These are phyloP conservation scores for Coelastrella sp. DNA, from an alignment of 139 green algal genomes.

Conservation along the genomic window DNA sequence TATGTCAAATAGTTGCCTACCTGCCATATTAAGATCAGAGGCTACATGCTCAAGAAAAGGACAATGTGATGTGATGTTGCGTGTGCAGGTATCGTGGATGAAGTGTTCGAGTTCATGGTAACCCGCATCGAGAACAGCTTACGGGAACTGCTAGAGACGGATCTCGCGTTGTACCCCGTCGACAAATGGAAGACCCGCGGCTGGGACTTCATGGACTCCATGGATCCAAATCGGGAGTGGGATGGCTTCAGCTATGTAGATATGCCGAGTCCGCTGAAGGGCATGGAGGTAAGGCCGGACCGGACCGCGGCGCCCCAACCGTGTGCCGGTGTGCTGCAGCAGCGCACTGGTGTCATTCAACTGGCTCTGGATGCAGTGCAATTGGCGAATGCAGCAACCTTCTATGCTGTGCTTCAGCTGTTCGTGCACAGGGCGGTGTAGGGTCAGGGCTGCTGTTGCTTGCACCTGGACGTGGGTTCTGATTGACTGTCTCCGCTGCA, in stretches of 20 bases:
- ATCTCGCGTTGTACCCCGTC: conserved; percentile 59
- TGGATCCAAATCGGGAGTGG: conserved; percentile 65
- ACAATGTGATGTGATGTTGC: too few species aligned
- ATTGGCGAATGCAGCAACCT: too few species aligned
- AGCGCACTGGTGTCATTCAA: too few species aligned
- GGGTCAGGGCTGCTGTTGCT: not conserved
- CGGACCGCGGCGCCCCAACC: too few species aligned
- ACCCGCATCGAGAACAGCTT: conserved; percentile 69
- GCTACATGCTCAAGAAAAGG: too few species aligned
- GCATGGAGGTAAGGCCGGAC: conserved; percentile 46
- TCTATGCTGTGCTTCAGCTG: not conserved
- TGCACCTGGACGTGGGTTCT: too few species aligned
- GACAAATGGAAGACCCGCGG: conserved; percentile 68
- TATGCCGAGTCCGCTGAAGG: conserved; percentile 67
- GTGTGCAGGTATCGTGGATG: conserved; percentile 48
- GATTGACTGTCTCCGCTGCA: too few species aligned
- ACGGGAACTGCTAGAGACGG: conserved; percentile 58
- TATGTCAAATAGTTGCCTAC: too few species aligned
- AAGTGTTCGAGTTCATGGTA: conserved; percentile 68
- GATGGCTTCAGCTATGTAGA: conserved; percentile 60
- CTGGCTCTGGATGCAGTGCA: too few species aligned
- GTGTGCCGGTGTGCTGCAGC: too few species aligned
- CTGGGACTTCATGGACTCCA: conserved; percentile 75
- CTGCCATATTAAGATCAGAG: too few species aligned
- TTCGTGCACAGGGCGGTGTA: not conserved